Percentiles rank a stretch among this genome's conserved stretches.
Evolutionary conservation across 169 alveolate genomes (phyloP).

Genomic region (Plasmodium billcollinsi): DNA sequence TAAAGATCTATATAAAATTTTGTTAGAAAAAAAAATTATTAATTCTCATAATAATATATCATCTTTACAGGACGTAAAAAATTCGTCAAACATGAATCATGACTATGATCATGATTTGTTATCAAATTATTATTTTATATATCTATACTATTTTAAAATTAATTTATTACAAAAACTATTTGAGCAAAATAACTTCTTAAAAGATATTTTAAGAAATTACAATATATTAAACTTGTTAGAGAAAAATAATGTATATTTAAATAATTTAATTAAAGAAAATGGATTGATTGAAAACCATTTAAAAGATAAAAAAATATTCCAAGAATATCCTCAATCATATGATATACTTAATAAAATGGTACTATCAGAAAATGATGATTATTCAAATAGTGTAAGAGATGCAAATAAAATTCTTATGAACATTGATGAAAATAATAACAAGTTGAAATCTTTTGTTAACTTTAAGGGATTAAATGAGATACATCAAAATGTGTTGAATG

Average conservation of each 20-base stretch:
- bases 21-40: background rate
- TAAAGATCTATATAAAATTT: conserved; percentile 15
- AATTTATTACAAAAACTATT: conserved; percentile 40
- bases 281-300: conserved; percentile 34
- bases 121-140: conserved; percentile 2
- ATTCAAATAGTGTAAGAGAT: conserved; percentile 19
- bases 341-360: conserved; percentile 1
- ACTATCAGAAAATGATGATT: conserved; percentile 14
- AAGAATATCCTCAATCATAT: background rate
- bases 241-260: conserved; percentile 32
- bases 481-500: background rate
- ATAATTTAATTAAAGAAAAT: conserved; percentile 64
- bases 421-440: conserved; percentile 12
- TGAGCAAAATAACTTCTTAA: conserved; percentile 42
- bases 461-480: background rate
- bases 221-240: conserved; percentile 31
- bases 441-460: conserved; percentile 19
- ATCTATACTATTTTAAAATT: conserved; percentile 39
- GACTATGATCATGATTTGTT: background rate
- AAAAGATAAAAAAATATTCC: conserved; percentile 22
- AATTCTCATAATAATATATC: background rate
- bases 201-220: conserved; percentile 37
- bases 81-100: background rate
- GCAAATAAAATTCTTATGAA: conserved; percentile 34
- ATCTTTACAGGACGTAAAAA: background rate